Conservation (phyloP, 78 protist species). For the Dictyostelium brefeldianum region DNA sequence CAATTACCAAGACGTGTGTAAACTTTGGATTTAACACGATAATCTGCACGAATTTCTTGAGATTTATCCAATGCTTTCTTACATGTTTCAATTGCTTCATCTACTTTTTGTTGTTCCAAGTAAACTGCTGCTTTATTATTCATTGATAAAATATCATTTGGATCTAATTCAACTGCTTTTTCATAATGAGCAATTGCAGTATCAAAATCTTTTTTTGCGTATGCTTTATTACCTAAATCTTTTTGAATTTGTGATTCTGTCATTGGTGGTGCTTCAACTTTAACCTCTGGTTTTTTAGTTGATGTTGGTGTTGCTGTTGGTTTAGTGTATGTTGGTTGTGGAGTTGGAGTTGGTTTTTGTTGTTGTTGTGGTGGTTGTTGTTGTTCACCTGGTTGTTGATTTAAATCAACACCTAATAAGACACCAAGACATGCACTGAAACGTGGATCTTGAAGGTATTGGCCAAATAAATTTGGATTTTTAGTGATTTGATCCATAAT, state of each 20-base stretch:
- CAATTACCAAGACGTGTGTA: conserved; percentile 86
- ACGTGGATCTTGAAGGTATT: conserved; percentile 67
- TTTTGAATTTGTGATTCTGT: conserved; percentile 85
- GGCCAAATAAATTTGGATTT: conserved; percentile 8
- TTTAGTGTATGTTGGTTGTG: not conserved
- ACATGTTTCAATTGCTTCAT: conserved; percentile 68
- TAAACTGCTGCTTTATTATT: conserved; percentile 90
- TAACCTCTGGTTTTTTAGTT: conserved; percentile 11
- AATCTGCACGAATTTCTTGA: conserved; percentile 81
- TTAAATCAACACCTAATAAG: conserved; percentile 72
- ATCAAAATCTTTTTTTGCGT: conserved; percentile 86
- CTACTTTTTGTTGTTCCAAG: conserved; percentile 81
- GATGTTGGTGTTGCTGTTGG: conserved; percentile 2
- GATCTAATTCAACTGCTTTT: conserved; percentile 80
- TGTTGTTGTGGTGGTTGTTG: conserved; percentile 21
- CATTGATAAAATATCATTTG: conserved; percentile 77
- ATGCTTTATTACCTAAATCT: conserved; percentile 86
- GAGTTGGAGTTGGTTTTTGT: not conserved
- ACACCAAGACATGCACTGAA: conserved; percentile 65
- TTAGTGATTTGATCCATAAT: conserved; percentile 32
- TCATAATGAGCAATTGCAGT: conserved; percentile 84
- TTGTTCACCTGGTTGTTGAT: not conserved
- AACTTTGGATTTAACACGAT: conserved; percentile 70
- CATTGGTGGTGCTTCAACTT: conserved; percentile 24
- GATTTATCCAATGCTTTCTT: conserved; percentile 84